phyloP scores from a whole-genome alignment of 768 basidiomycete species.

The Amanita rubescens region DNA sequence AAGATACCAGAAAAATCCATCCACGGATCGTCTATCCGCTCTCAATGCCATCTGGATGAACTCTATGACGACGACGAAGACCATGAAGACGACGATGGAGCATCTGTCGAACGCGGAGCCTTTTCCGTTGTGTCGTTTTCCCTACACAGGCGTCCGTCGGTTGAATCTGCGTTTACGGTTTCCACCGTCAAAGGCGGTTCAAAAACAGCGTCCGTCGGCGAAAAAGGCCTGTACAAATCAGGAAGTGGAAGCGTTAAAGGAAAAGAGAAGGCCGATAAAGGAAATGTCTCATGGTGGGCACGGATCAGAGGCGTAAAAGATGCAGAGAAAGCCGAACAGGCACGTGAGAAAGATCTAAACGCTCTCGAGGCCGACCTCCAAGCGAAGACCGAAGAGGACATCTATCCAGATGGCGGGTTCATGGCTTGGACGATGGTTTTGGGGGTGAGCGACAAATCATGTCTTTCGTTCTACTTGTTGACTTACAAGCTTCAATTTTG shows the following conservation, averaged over 20 bases:
- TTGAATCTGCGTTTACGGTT: background rate
- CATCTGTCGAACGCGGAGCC: background rate
- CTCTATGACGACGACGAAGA: background rate
- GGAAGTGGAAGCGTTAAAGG: background rate
- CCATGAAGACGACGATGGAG: background rate
- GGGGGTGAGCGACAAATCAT: conserved; percentile 30
- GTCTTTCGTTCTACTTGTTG: background rate
- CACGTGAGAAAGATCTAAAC: background rate
- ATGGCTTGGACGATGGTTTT: conserved; percentile 37
- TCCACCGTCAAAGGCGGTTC: background rate
- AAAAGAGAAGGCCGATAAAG: background rate
- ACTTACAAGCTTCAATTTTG: background rate
- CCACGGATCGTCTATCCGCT: background rate
- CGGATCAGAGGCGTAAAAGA: background rate
- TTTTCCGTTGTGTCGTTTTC: conserved; percentile 4
- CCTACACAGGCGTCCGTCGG: background rate
- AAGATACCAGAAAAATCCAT: background rate
- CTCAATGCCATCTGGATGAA: background rate
- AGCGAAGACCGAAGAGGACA: background rate
- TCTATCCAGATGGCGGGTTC: conserved; percentile 36
- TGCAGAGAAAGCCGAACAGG: background rate
- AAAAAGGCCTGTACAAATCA: too few species aligned
- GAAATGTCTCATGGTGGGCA: background rate
- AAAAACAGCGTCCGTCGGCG: background rate
- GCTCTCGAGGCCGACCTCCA: background rate